These are phyloP conservation scores for Tolypocladium guangdongense DNA, from an alignment of 2,329 filamentous ascomycete genomes.

Conservation along the genomic window DNA sequence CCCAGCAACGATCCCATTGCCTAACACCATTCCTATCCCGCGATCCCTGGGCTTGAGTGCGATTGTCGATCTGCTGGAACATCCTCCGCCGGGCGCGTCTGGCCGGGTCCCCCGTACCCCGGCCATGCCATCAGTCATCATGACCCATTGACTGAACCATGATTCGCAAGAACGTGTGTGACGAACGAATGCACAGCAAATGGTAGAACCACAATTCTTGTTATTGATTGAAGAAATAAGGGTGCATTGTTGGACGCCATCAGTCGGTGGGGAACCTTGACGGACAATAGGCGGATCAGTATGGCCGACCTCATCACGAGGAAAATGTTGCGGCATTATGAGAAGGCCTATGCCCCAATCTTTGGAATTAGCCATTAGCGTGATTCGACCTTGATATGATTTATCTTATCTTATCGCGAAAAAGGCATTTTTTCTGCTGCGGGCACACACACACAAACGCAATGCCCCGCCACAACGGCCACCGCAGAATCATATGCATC, in stretches of 20 bases:
- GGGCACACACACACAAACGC: background rate
- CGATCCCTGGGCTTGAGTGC: background rate
- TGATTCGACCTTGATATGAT: background rate
- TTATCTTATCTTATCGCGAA: slow-evolving; percentile 1
- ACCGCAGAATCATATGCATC: background rate
- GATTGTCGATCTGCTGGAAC: background rate
- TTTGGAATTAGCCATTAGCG: too few relatives aligned
- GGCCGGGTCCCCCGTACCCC: too few relatives aligned
- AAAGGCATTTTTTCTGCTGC: background rate
- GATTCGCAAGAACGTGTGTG: background rate
- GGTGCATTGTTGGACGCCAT: too few relatives aligned
- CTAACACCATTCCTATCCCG: too few relatives aligned
- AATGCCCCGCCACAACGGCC: background rate
- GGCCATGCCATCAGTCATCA: too few relatives aligned
- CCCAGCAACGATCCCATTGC: too few relatives aligned
- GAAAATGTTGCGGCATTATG: too few relatives aligned
- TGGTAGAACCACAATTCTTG: background rate
- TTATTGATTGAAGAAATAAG: background rate
- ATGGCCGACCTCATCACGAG: too few relatives aligned
- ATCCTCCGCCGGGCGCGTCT: background rate
- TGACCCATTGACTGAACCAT: background rate
- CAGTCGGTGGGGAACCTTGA: background rate
- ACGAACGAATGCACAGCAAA: background rate
- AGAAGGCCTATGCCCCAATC: too few relatives aligned
- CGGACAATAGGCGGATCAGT: too few relatives aligned